Evolutionary conservation across 495 filamentous ascomycete genomes (phyloP), one percentile per base, ranked within the genome.

Genomic region (Aspergillus steynii): DNA sequence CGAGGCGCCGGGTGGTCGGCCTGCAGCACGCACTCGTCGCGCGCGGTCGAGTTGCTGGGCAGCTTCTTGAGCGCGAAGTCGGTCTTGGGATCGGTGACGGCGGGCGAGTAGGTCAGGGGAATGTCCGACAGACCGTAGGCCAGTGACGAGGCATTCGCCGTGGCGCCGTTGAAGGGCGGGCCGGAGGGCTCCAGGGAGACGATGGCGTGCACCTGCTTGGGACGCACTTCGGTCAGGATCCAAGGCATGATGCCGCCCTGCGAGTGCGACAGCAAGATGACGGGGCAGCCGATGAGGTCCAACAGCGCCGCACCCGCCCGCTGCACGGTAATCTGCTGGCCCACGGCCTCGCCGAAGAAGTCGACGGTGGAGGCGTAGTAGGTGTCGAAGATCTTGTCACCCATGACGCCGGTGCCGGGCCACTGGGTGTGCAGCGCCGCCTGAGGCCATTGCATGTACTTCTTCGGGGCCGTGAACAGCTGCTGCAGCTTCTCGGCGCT

Each of bases 151-250:
- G 60, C 37, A 50, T 61, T 68, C 20, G 66, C 56, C 28, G 70
- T 74, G 34, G 71, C 65, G 20, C 71, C 63, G 5, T 74, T 65
- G 62, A 83, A 85, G 0, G 84, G 83, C 12, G 83, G 82, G 20
- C 84, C 83, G 2, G 70, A 66, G 0, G 85, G 85, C 68, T 87
- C 85, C 25, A 88, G 61, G 0, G 75, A 75, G 20, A 86, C 65
- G 42, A 86, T 76, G 9, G 67, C 74, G 29, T 75, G 72, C 28
- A 86, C 78, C 9, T 80, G 71, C 0, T 76, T 47, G 8, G 81
- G 82, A 1, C 73, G 70, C 3, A 65, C 59, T 63, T 86, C 84
- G 8, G 77, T 78, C 49, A 72, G 67, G 6, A 82, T 63, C 82
- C 82, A 84, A 14, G 75, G 75, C 29, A 77, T 71, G 9, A 77